A percentile compares a stretch with the other conserved stretches of the same genome.
Conservation (phyloP, 768 basidiomycete species). For the Solioccasus polychromus region DNA sequence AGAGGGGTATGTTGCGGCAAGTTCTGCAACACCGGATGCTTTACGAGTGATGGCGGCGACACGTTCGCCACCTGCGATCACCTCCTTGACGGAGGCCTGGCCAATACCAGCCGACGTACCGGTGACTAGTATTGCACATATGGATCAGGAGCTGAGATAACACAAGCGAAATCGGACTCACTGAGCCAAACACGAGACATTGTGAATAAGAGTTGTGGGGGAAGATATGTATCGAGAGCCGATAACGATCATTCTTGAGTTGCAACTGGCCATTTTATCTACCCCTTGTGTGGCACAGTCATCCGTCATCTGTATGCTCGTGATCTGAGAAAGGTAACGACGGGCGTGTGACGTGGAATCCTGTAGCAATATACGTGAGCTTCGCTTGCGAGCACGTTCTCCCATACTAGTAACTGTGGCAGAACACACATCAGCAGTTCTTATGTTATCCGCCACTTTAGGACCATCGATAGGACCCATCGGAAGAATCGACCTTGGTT, state of each 20-base stretch:
- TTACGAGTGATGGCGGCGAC: slow-evolving; percentile 29
- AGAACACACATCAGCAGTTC: too few species aligned
- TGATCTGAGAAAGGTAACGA: too few species aligned
- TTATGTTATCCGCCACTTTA: too few species aligned
- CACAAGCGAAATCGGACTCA: slow-evolving; percentile 1
- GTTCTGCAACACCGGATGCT: slow-evolving; percentile 16
- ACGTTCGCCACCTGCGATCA: slow-evolving; percentile 25
- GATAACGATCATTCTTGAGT: not conserved
- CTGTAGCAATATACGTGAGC: too few species aligned
- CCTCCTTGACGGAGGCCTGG: slow-evolving; percentile 26
- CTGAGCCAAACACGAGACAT: slow-evolving; percentile 26
- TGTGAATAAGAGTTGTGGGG: not conserved
- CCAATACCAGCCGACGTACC: slow-evolving; percentile 42
- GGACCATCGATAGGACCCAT: too few species aligned
- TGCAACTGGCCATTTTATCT: slow-evolving; percentile 9
- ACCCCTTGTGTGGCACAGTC: not conserved
- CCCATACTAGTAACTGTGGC: too few species aligned
- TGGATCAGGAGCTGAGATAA: not conserved
- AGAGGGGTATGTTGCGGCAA: slow-evolving; percentile 11
- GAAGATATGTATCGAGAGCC: not conserved
- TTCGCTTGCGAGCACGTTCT: too few species aligned
- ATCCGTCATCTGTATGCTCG: not conserved
- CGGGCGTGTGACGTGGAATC: not conserved
- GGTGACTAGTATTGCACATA: slow-evolving; percentile 30
- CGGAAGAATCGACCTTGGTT: too few species aligned